A percentile compares a stretch with the other conserved stretches of the same genome.
Conservation (phyloP, 192 early-diverging fungal species). For the Entophlyctis luteolus region DNA sequence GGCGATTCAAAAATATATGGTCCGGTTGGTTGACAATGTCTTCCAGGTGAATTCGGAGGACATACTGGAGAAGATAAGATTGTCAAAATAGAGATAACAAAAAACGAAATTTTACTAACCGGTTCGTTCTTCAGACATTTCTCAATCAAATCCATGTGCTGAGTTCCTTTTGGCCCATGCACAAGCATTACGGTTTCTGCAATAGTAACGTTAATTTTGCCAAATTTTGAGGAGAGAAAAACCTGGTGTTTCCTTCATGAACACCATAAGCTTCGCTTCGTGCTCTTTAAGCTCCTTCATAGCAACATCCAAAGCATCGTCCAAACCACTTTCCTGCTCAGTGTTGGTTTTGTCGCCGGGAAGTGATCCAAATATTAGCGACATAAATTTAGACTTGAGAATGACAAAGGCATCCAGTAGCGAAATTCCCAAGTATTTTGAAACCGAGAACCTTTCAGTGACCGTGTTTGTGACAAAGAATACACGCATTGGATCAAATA, state of each 20-base stretch:
- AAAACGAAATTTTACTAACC: no score
- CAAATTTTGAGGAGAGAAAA: neutral
- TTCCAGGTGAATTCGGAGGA: constrained; percentile 76
- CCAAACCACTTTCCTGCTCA: constrained; percentile 12
- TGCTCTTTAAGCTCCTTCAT: constrained; percentile 63
- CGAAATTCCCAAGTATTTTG: constrained; percentile 36
- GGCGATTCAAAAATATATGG: constrained; percentile 64
- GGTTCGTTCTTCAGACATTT: constrained; percentile 62
- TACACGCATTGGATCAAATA: constrained; percentile 89
- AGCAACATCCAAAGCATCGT: neutral
- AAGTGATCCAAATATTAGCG: no score
- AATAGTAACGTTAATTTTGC: no score
- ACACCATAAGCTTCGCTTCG: constrained; percentile 49
- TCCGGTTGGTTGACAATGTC: constrained; percentile 71
- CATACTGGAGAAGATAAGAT: no score
- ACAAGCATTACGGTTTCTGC: constrained; percentile 81
- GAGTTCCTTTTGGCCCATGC: constrained; percentile 77
- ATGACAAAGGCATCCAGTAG: no score
- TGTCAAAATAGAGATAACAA: no score
- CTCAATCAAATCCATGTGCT: constrained; percentile 72
- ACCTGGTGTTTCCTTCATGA: constrained; percentile 49
- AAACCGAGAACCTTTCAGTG: constrained; percentile 71
- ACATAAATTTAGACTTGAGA: no score
- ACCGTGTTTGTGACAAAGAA: constrained; percentile 85
- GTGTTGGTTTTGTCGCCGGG: no score